Evolutionary conservation across 139 green algal genomes (phyloP), one percentile per base, ranked within the genome.

Genomic region (Micractinium sp.): DNA sequence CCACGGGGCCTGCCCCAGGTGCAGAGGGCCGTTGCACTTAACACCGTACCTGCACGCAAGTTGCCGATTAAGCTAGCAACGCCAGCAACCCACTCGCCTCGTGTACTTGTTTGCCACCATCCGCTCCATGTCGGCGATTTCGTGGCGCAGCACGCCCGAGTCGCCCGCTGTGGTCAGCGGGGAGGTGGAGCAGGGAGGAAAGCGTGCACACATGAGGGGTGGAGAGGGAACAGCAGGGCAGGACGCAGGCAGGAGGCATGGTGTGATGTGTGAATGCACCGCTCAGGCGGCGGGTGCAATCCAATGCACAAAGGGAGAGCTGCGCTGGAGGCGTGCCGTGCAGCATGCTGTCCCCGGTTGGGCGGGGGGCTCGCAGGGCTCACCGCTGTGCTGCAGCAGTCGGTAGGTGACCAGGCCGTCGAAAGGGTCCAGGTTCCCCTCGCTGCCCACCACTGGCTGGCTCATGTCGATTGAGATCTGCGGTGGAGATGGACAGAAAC

Each of bases 341-440:
- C 60, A 67, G 60, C 60, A 67, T 67, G 60, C 60, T 67, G 60
- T 14, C 60, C 14, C 60, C 14, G 60, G 15, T 16, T 67, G 16
- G 16, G 60, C 60, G 60, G 15, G 60, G 15, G 15, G 60, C 15
- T 16, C 60, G 15, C 63, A 12, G 7, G 41, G 39, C 35, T 19
- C 47, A 78, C 81, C 81, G 16, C 63, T 36, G 22, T 85, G 73
- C 35, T 90, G 81, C 83, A 87, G 67, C 66, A 87, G 38, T 2
- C 47, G 80, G 80, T 89, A 94, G 5, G 93, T 93, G 20, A 94
- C 89, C 25, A 94, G 85, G 38, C 90, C 90, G 41, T 95, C 93
- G 86, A 93, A 93, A 16, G 92, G 87, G 82, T 95, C 93, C 33
- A 94, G 80, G 38, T 95, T 94, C 41, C 93, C 93, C 89, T 92